Evolutionary conservation across 352 stramenopile species (phyloP).

Genomic region (Peronospora farinosa): DNA sequence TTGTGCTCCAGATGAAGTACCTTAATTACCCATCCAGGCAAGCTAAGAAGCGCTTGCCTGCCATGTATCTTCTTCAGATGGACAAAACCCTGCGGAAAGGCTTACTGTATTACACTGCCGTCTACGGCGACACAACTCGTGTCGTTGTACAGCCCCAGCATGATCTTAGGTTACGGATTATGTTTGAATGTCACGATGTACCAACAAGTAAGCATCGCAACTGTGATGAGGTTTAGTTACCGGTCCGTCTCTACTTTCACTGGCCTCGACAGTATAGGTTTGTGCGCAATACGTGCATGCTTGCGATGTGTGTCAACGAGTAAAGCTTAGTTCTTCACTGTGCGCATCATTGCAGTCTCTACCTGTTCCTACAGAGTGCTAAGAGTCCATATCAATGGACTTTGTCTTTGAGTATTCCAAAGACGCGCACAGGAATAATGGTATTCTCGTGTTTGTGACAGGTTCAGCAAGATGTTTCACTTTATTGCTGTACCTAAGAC

Average conservation of each 20-base stretch:
- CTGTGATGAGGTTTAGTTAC: conserved; percentile 17
- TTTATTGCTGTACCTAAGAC: background rate
- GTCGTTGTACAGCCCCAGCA: background rate
- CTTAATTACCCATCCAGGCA: no score
- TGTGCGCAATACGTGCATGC: background rate
- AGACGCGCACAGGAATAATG: background rate
- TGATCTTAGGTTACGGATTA: background rate
- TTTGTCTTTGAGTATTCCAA: conserved; percentile 20
- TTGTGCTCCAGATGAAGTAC: no score
- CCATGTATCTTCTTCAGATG: no score
- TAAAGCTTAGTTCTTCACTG: conserved; percentile 4
- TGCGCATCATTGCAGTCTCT: background rate
- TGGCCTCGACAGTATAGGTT: conserved; percentile 11
- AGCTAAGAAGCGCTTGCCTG: no score
- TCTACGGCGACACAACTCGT: background rate
- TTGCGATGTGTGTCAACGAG: conserved; percentile 10
- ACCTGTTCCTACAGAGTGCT: conserved; percentile 1
- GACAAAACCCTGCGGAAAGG: background rate
- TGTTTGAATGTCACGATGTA: no score
- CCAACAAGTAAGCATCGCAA: background rate
- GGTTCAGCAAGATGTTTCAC: conserved; percentile 24
- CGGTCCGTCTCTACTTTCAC: conserved; percentile 14
- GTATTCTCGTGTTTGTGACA: conserved; percentile 20
- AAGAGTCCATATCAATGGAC: conserved; percentile 22
- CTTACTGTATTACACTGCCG: background rate